Evolutionary conservation across 176 grass and related monocot genomes (phyloP).

Genomic region (Triticum urartu): DNA sequence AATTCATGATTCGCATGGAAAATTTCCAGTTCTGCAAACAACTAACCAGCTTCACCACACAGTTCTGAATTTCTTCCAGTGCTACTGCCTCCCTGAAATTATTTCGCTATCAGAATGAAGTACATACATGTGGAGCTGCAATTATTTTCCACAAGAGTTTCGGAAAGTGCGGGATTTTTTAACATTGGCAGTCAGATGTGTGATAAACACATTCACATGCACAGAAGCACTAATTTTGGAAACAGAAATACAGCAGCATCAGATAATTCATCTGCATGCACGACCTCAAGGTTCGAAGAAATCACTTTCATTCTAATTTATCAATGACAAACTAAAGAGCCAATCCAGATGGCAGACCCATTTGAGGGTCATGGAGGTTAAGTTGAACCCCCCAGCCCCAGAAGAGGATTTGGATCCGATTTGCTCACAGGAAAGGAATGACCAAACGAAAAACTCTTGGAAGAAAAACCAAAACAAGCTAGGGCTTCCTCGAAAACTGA

Average conservation of each 20-base stretch:
- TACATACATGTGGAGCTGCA: neutral
- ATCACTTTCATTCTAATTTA: neutral
- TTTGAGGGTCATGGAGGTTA: neutral
- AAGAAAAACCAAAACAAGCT: neutral
- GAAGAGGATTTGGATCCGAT: neutral
- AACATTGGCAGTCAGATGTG: neutral
- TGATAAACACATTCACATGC: neutral
- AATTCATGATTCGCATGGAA: neutral
- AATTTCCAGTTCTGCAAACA: neutral
- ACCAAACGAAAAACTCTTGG: neutral
- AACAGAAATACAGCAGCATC: neutral
- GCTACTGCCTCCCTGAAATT: neutral
- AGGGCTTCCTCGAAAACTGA: neutral
- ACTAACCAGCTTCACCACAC: slow-evolving; percentile 62
- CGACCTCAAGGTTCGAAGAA: neutral
- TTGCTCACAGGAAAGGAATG: neutral
- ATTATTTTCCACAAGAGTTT: neutral
- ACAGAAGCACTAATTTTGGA: neutral
- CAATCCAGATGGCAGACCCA: neutral
- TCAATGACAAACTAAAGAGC: neutral
- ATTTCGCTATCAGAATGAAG: neutral
- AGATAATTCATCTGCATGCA: neutral
- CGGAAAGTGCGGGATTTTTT: neutral
- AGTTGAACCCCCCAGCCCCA: neutral
- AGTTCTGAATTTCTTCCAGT: slow-evolving; percentile 55